Base-by-base conservation (phyloP, 2,329 filamentous ascomycete species). In the Myriosclerotinia scirpicola region DNA sequence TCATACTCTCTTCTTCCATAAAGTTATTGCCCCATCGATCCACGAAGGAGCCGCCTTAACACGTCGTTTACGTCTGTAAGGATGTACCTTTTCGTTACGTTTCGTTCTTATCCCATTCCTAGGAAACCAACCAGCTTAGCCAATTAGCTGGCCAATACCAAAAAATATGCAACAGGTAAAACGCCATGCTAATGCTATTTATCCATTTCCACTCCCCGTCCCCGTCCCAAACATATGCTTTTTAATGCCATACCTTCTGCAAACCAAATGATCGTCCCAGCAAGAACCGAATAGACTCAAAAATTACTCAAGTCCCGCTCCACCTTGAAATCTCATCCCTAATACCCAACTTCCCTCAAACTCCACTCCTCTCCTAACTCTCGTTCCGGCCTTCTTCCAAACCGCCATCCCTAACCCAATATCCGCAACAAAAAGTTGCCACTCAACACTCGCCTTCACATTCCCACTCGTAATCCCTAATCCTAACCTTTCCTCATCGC, bases 281-380 rank as follows among this genome's bases (percentile, higher is more conserved):
- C 42, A 50, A 53, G 17, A 3, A 46, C n/a, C 22, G 44, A 34
- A 5, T n/a, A 22, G 8, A 59, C 4, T 7, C 20, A 1, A 50
- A 11, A 15, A 34, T 54, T 42, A 63, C 15, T 53, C 60, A 54
- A 63, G 22, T 34, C 34, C 73, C 4, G 55, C 54, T 9, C 66
- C 71, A 17, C 73, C 70, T 54, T 76, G 73, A 68, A 75, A 77
- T 30, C 74, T 73, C 78, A 95, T 85, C 73, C 89, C 87, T 17
- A 96, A 83, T 69, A 95, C 88, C 94, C 94, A 98, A 71, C 88
- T 86, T 68, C 88, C 87, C 34, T 92, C 92, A 81, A 97, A 98
- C 73, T 93, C 92, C 66, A 97, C 89, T 0, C 93, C 93, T 71
- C 91, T 88, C 26, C 93, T 87, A 61, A 92, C 86, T 75, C 90